These are phyloP conservation scores for Trichosporon asahii DNA, from an alignment of 1,284 basidiomycete genomes.

Conservation along the genomic window DNA sequence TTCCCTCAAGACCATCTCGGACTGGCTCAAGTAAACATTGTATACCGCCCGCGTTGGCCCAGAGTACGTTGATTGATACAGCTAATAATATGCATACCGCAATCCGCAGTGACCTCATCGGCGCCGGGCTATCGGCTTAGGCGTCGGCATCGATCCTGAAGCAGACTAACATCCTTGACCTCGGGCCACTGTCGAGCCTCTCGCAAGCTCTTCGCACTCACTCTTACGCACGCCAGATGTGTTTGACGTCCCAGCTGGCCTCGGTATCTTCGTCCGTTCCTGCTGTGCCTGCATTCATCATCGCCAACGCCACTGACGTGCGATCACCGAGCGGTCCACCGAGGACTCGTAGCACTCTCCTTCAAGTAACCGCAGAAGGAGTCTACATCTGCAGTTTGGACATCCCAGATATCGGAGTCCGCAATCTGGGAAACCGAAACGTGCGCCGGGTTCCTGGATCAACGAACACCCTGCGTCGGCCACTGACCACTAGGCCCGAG, in stretches of 20 bases:
- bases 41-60: not conserved
- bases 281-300: not conserved
- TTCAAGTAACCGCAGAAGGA: too few relatives aligned
- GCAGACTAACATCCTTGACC: too few relatives aligned
- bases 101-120: not conserved
- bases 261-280: not conserved
- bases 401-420: too few relatives aligned
- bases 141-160: not conserved
- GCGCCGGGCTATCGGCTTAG: not conserved
- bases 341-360: not conserved
- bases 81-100: not conserved
- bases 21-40: constrained; percentile 18
- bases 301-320: not conserved
- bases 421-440: too few relatives aligned
- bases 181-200: not conserved
- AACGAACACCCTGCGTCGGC: too few relatives aligned
- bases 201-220: not conserved
- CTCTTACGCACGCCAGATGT: not conserved
- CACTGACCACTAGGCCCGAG: too few relatives aligned
- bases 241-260: not conserved
- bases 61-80: not conserved
- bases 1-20: constrained; percentile 31
- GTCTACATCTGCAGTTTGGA: too few relatives aligned
- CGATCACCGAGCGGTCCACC: not conserved
- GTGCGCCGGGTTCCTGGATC: too few relatives aligned